Conservation (phyloP, 352 stramenopile genomes). For the Albugo candida region DNA sequence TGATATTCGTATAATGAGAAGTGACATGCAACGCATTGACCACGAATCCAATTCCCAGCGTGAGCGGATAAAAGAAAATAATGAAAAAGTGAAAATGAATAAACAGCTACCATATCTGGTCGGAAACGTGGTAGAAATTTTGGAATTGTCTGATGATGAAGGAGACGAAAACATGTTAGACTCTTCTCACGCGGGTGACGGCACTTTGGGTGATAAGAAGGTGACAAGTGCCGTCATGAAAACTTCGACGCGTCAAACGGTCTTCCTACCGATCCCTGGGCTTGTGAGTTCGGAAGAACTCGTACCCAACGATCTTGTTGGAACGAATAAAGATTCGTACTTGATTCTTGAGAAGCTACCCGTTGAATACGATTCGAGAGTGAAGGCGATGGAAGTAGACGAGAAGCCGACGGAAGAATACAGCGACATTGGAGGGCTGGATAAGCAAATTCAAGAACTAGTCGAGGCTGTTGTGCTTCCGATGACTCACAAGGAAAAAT, state of each 20-base stretch:
- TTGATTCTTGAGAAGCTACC: constrained; percentile 97
- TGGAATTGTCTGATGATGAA: constrained; percentile 80
- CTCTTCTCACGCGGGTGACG: constrained; percentile 19
- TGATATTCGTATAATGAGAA: constrained; percentile 94
- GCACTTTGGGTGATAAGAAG: constrained; percentile 80
- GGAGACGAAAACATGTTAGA: constrained; percentile 54
- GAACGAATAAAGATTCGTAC: constrained; percentile 99
- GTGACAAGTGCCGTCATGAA: constrained; percentile 95
- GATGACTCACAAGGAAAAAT: constrained; percentile 97
- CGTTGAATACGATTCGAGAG: constrained; percentile 94
- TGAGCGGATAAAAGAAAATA: constrained; percentile 96
- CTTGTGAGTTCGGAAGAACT: constrained; percentile 90
- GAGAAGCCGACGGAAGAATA: constrained; percentile 90
- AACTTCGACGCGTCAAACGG: constrained; percentile 95
- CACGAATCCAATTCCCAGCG: constrained; percentile 88
- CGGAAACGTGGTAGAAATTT: constrained; percentile 94
- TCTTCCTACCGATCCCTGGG: constrained; percentile 96
- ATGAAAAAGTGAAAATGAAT: constrained; percentile 99
- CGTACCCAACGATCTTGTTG: constrained; percentile 93
- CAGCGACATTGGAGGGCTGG: constrained; percentile 89
- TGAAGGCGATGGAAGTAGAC: constrained; percentile 97
- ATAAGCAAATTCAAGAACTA: constrained; percentile 98
- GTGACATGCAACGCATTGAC: constrained; percentile 91
- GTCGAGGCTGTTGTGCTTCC: constrained; percentile 96
- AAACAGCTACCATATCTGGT: constrained; percentile 98